Evolutionary conservation across 2,329 filamentous ascomycete genomes (phyloP), one percentile per base, ranked within the genome.

Genomic region (Dothidotthia symphoricarpi): DNA sequence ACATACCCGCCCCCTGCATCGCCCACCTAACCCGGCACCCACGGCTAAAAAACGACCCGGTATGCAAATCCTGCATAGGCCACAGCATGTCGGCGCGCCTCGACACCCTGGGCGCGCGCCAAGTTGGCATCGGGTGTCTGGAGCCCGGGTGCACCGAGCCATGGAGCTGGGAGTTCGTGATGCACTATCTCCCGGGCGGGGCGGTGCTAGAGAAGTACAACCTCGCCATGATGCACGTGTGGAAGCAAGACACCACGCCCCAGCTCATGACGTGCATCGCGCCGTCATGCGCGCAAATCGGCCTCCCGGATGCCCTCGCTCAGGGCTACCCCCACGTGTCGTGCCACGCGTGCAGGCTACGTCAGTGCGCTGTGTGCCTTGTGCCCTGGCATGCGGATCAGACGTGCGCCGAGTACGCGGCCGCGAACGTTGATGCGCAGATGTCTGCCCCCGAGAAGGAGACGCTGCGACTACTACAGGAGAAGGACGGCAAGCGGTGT

Each of bases 31-130:
- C 45, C 2, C 51, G 47, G 3, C 45, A 47, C 24, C 57, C 59
- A 1, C 37, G 42, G 6, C 42, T 30, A n/a, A 52, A 51, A 24
- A 30, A 41, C 24, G 47, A 57, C 3, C 58, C 59, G 1, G 54
- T 63, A 2, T 63, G 59, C 40, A 58, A 53, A 14, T 25, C 45
- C 7, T 63, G 59, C 36, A 54, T 63, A 10, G 50, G 55, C 2
- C 29, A 29, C 3, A 30, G 39, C 37, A 47, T 63, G 42, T 46
- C 52, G 4, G 52, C 58, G 1, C 42, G 43, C 1, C 42, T 57
- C 7, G 55, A 57, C 24, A 50, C 40, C 7, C 31, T 51, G 3
- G 59, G 59, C 11, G 55, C 51, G 1, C 48, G 51, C 3, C 28
- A 39, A 13, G 37, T 60, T 3, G 25, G 32, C 15, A 25, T 13